phyloP scores from a whole-genome alignment of 2,329 filamentous ascomycete genomes.

The Colletotrichum somersetense region DNA sequence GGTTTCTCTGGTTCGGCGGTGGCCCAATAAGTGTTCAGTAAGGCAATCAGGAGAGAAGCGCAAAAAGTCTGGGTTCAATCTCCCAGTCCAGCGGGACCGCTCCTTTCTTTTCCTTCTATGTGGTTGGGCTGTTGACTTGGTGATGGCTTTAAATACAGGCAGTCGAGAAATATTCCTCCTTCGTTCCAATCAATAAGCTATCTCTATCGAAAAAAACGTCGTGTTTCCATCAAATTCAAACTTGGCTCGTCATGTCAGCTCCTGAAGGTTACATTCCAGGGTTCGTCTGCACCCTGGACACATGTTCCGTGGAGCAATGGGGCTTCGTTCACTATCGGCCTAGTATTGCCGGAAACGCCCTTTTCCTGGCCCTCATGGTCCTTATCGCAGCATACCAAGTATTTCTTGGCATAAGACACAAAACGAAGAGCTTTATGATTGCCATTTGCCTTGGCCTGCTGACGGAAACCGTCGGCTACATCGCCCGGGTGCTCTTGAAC shows the following conservation, averaged over 20 bases:
- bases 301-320: constrained; percentile 10
- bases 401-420: not conserved
- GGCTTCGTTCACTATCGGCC: constrained; percentile 9
- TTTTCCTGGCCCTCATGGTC: not conserved
- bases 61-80: not conserved
- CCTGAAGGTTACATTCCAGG: constrained; percentile 18
- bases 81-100: not conserved
- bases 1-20: not conserved
- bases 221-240: not conserved
- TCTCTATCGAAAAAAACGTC: not conserved
- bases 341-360: constrained; percentile 4
- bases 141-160: not conserved
- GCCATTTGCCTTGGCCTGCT: constrained; percentile 44
- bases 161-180: not conserved
- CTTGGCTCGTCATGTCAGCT: constrained; percentile 1
- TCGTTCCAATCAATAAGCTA: not conserved
- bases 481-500: constrained; percentile 42
- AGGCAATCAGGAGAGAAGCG: not conserved
- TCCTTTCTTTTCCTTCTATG: not conserved
- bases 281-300: constrained; percentile 16
- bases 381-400: not conserved
- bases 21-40: not conserved
- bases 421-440: not conserved
- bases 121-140: not conserved
- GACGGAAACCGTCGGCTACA: constrained; percentile 44